Base-by-base conservation (phyloP, 495 filamentous ascomycete species). In the Hyaloscypha bicolor region DNA sequence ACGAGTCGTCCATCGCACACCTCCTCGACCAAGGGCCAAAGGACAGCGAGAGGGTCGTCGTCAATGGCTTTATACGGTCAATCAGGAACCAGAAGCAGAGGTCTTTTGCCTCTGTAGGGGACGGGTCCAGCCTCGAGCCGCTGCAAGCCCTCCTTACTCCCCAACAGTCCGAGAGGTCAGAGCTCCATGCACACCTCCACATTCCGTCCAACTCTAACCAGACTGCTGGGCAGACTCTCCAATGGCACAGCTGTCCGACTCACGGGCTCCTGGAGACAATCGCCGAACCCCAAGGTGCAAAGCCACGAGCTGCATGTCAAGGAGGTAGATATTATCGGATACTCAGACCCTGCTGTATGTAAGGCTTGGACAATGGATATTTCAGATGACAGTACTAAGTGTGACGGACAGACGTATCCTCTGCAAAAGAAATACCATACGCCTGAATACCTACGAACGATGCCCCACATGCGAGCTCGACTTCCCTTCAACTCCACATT, bases 401-500 rank as follows among this genome's bases (percentile, higher is more conserved):
- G 9, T 21, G 25, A 12, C 42, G 6, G 30, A 9, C 45, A 74
- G 72, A 74, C 67, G 4, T 74, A 63, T 31, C 70, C 72, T 8
- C 21, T 74, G 58, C 72, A 74, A 48, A 74, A 74, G 64, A 74
- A 74, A 66, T 74, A 70, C 56, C 72, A 74, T 8, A 63, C 67
- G 9, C 67, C 67, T 62, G 73, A 97, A 73, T 97, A 90, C 76
- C 86, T 99, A 58, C 90, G 95, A 52, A 91, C 90, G 32, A 83
- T 97, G 39, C 93, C 94, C 42, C 95, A 99, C 78, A 86, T 99
- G 61, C 93, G 95, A 66, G 75, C 91, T 39, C 91, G 95, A 74
- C 89, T 92, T 32, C 92, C 93, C 1, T 81, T 91, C 78, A 92
- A 97, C 75, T 83, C 93, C 21, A 79, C 91, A 35, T 81, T 97